Evolutionary conservation across 441 rosid genomes (phyloP).

Genomic region (Brassica hybrid): DNA sequence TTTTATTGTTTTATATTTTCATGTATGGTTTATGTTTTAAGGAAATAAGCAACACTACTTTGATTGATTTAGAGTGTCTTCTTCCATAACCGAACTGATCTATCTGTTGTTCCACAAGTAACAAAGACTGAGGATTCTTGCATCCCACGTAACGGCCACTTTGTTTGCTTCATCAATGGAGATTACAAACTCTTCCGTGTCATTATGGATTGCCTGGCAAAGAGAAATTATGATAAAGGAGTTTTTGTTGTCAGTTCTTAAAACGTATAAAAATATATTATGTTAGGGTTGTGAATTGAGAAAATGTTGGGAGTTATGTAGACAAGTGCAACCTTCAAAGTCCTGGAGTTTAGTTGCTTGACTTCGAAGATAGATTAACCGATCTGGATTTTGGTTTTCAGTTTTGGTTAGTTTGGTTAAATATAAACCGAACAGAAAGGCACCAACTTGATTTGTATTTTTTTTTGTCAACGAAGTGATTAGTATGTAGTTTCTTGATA

Average conservation of each 20-base stretch:
- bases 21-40: slow-evolving; percentile 14
- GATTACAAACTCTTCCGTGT: not conserved
- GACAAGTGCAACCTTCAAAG: not conserved
- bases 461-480: not conserved
- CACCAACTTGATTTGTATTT: not conserved
- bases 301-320: not conserved
- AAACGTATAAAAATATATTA: not conserved
- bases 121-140: slow-evolving; percentile 70
- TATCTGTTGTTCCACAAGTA: slow-evolving; percentile 76
- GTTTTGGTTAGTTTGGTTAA: not conserved
- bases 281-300: not conserved
- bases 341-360: not conserved
- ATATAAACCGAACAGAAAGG: not conserved
- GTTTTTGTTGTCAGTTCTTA: not conserved
- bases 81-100: slow-evolving; percentile 71
- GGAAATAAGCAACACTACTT: slow-evolving; percentile 13
- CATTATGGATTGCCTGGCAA: slow-evolving; percentile 10
- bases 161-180: slow-evolving; percentile 48
- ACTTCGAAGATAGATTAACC: not conserved
- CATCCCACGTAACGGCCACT: slow-evolving; percentile 84
- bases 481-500: not conserved
- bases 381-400: not conserved
- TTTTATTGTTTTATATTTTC: not conserved
- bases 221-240: not conserved
- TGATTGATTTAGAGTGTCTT: slow-evolving; percentile 1